phyloP scores from a whole-genome alignment of 495 filamentous ascomycete species.

The Pseudomonodictys pantanalensis region DNA sequence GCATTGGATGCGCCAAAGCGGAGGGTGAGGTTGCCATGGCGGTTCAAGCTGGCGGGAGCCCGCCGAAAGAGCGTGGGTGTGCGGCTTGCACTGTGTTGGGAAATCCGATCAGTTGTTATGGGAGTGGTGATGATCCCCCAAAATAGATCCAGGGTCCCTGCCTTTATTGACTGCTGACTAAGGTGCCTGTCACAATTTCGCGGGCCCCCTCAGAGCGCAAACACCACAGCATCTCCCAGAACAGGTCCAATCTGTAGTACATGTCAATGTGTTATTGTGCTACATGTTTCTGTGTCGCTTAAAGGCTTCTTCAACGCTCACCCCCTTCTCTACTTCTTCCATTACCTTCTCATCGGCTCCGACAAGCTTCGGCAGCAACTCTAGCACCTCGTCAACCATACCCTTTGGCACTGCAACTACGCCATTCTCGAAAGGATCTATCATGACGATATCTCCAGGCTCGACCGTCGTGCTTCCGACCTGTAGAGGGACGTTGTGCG shows the following conservation, averaged over 20 bases:
- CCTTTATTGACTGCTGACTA: too few species aligned
- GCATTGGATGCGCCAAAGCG: slow-evolving; percentile 20
- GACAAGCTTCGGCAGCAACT: slow-evolving; percentile 52
- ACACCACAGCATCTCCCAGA: too few species aligned
- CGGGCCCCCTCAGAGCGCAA: too few species aligned
- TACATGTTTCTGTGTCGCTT: slow-evolving; percentile 41
- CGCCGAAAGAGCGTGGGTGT: not conserved
- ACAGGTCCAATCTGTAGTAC: too few species aligned
- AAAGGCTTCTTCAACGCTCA: slow-evolving; percentile 58
- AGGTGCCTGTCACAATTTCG: too few species aligned
- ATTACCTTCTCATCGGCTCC: slow-evolving; percentile 61
- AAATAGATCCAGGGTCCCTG: too few species aligned
- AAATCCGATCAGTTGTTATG: not conserved
- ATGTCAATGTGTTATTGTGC: too few species aligned
- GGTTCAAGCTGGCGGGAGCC: not conserved
- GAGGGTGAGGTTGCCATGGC: slow-evolving; percentile 23
- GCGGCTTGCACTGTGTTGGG: not conserved
- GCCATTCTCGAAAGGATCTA: slow-evolving; percentile 56
- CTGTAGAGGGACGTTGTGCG: slow-evolving; percentile 51
- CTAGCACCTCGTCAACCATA: slow-evolving; percentile 34
- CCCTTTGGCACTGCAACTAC: slow-evolving; percentile 61
- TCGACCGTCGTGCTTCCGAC: slow-evolving; percentile 51
- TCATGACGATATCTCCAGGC: slow-evolving; percentile 61
- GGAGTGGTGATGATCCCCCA: too few species aligned
- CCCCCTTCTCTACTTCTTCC: slow-evolving; percentile 56